Percentiles rank a stretch among this genome's conserved stretches.
phyloP scores from a whole-genome alignment of 1,139 yeast genomes.

The Nadsonia commutata region DNA sequence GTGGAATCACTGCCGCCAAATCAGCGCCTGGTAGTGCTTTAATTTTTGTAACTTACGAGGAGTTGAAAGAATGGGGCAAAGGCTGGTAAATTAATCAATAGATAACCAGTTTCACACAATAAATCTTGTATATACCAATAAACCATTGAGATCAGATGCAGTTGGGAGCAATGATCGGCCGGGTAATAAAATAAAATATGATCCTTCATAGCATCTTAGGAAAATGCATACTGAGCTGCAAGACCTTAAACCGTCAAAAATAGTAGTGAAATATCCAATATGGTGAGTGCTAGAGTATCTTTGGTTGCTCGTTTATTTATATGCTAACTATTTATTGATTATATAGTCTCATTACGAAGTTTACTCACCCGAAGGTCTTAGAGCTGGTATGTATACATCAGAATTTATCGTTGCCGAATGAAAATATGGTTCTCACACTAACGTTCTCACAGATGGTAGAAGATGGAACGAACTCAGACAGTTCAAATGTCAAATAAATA shows the following conservation, averaged over 20 bases:
- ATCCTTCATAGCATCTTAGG: neutral
- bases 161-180: neutral
- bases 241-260: neutral
- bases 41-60: conserved; percentile 68
- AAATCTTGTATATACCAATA: too few relatives aligned
- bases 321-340: neutral
- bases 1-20: conserved; percentile 66
- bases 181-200: neutral
- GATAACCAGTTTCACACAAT: too few relatives aligned
- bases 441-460: conserved; percentile 51
- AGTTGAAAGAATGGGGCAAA: conserved; percentile 28
- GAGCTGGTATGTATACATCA: conserved; percentile 27
- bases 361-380: conserved; percentile 85
- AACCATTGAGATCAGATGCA: neutral
- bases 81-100: too few relatives aligned
- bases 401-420: neutral
- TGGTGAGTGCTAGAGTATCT: neutral
- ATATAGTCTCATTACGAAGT: conserved; percentile 51
- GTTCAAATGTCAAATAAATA: conserved; percentile 66
- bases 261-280: neutral
- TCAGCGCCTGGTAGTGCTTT: conserved; percentile 86
- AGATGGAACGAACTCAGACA: conserved; percentile 86
- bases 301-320: neutral
- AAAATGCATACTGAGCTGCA: neutral
- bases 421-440: too few relatives aligned